Base-by-base conservation (phyloP, 768 basidiomycete genomes). In the Calocybe gangraenosa region DNA sequence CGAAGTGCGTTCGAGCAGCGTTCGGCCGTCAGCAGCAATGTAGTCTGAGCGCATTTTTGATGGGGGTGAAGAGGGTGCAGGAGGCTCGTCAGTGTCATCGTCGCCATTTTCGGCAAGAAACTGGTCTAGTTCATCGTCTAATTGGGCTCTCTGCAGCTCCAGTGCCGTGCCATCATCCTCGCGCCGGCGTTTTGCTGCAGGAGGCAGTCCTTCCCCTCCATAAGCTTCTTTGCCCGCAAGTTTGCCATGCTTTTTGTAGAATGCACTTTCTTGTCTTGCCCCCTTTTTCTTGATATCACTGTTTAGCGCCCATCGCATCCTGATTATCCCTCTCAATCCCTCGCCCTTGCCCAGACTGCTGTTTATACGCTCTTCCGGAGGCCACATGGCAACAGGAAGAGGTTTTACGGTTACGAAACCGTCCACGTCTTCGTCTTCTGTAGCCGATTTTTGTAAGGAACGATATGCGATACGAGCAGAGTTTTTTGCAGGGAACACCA, bases 201-300 rank as follows among this genome's bases (percentile, higher is more conserved):
- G 63, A 32, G 46, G 51, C 25, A 39, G 44, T 21, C 51, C 54
- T 20, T 54, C 57, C 17, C 53, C 50, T 7, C 45, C 54, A n/a
- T 58, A 70, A 5, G 64, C 54, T 46, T 81, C 79, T 58, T 81
- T 88, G 45, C 87, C 87, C 2, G 83, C 82, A 22, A 60, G 58
- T 44, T 55, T 57, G 14, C 88, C 90, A 47, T 91, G 84, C 56
- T 79, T 84, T 62, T 64, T 80, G 64, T 92, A 92, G 53, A 91
- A 92, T 53, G 84, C 66, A 58, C 88, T 91, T 50, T 84, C 75
- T 45, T 67, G 69, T 59, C 75, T 79, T 3, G 90, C 86, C 1
- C 85, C 87, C 40, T 73, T 78, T 68, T 85, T 79, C 70, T 92
- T 92, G 36, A 89, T 75, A 54, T 92, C 90, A 21, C 78, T 76